phyloP scores from a whole-genome alignment of 768 basidiomycete species.

The Kwoniella pini region DNA sequence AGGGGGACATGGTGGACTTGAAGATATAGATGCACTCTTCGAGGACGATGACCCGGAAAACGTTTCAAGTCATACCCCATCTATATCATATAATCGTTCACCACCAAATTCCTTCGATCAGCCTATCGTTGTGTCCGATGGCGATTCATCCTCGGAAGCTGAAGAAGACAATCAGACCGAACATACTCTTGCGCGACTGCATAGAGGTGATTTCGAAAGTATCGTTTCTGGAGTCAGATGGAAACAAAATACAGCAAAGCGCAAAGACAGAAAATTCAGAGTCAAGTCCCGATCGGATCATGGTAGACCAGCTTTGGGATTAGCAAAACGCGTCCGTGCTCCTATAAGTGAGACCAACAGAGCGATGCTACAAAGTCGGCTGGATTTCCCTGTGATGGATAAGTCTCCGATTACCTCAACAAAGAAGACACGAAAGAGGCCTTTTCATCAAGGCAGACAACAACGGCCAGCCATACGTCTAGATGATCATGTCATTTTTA shows the following conservation, averaged over 20 bases:
- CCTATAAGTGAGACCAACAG: conserved; percentile 5
- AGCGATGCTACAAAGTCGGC: conserved; percentile 22
- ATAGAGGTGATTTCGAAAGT: conserved; percentile 45
- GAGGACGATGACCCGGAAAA: conserved; percentile 21
- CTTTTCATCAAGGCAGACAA: conserved; percentile 11
- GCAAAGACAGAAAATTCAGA: background rate
- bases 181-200: conserved; percentile 36
- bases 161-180: conserved; percentile 37
- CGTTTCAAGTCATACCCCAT: background rate
- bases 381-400: conserved; percentile 33
- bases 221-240: conserved; percentile 26
- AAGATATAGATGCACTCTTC: conserved; percentile 24
- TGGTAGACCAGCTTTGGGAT: conserved; percentile 24
- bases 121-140: conserved; percentile 30
- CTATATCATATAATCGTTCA: background rate
- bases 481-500: conserved; percentile 49
- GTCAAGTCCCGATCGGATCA: conserved; percentile 1
- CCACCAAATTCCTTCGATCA: conserved; percentile 8
- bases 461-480: conserved; percentile 39
- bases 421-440: conserved; percentile 16
- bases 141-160: conserved; percentile 27
- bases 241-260: background rate
- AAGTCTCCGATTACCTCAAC: background rate
- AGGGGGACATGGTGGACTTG: conserved; percentile 22
- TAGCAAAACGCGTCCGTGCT: conserved; percentile 17